Evolutionary conservation across 441 rosid genomes (phyloP), one percentile per base, ranked within the genome.

Genomic region (Euphorbia celastroides): DNA sequence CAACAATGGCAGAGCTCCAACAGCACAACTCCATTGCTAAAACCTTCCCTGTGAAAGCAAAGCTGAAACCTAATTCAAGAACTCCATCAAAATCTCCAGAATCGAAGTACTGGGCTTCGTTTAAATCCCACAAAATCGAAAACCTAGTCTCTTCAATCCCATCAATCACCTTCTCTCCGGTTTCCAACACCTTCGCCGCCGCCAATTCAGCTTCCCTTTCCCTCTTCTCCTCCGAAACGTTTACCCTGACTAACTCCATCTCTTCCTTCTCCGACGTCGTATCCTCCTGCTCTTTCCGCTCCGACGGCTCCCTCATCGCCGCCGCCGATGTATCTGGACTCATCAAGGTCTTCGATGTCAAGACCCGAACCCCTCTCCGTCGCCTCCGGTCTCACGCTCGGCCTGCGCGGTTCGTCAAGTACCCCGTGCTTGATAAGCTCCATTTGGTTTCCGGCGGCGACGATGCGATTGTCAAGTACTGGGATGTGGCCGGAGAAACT

Each of bases 361-460:
- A 79, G 71, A 74, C 86, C 26, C 80, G 97, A n/a, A 82, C 83
- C 65, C 79, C 91, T 8, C 91, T 93, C 65, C 96, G 98, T 16
- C 88, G 84, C 26, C 92, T 93, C 70, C 74, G 78, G 67, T 90
- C 96, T 20, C 98, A 93, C 77, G 66, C 69, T 26, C 87, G 90
- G 16, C 90, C 97, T 0, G 96, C 81, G 5, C 82, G 96, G 66
- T 87, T 90, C 65, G 93, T 93, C 38, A 82, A 82, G 79, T 93
- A 84, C 76, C 97, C 96, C 0, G 61, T 57, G 65, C 78, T 79
- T 20, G 98, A 93, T 65, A 93, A 88, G 87, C 89, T 90, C 30
- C 98, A 87, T 72, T 74, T 88, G 72, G 80, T 93, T 1, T 90
- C 98, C 1, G 96, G 93, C 25, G 96, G 98, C 0, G 98, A 93